A percentile compares a stretch with the other conserved stretches of the same genome.
These are phyloP conservation scores for Polyporus arcularius DNA, from an alignment of 768 basidiomycete genomes.

Conservation along the genomic window DNA sequence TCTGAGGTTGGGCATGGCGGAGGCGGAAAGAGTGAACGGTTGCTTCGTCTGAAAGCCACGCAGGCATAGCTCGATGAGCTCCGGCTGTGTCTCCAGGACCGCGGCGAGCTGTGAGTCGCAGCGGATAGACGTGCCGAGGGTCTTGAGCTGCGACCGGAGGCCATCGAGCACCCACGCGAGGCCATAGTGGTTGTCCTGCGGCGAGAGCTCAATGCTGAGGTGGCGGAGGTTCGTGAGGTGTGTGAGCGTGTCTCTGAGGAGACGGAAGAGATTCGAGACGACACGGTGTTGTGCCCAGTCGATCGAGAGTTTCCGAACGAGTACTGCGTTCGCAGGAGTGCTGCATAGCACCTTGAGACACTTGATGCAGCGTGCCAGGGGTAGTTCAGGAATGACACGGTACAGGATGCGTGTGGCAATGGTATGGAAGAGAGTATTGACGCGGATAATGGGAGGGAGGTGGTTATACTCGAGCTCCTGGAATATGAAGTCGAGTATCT, in stretches of 20 bases:
- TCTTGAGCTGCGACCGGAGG: constrained; percentile 45
- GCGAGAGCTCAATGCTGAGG: constrained; percentile 53
- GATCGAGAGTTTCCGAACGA: constrained; percentile 51
- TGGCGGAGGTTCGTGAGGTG: constrained; percentile 40
- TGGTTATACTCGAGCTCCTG: constrained; percentile 28
- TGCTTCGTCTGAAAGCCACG: constrained; percentile 48
- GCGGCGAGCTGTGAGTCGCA: constrained; percentile 47
- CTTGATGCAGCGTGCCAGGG: constrained; percentile 31
- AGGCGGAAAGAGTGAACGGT: constrained; percentile 35
- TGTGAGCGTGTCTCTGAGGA: constrained; percentile 47
- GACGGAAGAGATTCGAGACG: constrained; percentile 50
- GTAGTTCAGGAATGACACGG: constrained; percentile 37
- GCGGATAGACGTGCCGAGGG: constrained; percentile 58
- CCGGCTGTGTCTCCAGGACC: constrained; percentile 53
- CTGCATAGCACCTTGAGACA: constrained; percentile 44
- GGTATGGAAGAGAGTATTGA: constrained; percentile 29
- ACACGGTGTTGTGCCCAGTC: constrained; percentile 40
- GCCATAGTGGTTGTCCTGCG: constrained; percentile 31
- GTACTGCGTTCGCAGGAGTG: constrained; percentile 29
- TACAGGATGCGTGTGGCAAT: constrained; percentile 38
- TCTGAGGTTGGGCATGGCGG: constrained; percentile 48
- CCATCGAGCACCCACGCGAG: constrained; percentile 52
- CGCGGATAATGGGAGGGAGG: constrained; percentile 27
- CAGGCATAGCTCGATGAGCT: constrained; percentile 54
- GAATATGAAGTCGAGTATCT: constrained; percentile 38